Base-by-base conservation (phyloP, 2,329 filamentous ascomycete genomes). In the Chrysoporthe puriensis region DNA sequence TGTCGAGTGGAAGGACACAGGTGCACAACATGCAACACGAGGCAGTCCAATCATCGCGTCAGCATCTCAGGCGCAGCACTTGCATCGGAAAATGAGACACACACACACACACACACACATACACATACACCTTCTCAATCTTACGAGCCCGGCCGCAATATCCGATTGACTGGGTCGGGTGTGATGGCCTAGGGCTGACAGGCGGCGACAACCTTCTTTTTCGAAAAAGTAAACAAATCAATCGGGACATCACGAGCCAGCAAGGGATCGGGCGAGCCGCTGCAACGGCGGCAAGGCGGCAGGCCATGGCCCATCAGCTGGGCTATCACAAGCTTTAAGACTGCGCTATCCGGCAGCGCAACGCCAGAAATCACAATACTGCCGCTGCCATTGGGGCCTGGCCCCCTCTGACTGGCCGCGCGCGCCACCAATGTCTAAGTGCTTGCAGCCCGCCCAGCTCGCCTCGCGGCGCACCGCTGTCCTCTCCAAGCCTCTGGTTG, bases 401-500 rank as follows among this genome's bases (percentile, higher is more conserved):
- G 56, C 26, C 46, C 4, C 26, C 14, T 52, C 14, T 66, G 36
- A 66, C 66, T 66, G 66, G 66, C 61, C 59, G 32, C 56, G 34
- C 21, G 16, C 26, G 50, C 11, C 26, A 32, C 50, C 50, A 57
- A 32, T 48, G 64, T 59, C 54, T 43, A 56, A 63, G 59, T 66
- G 64, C 67, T 9, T 69, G 60, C 60, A 69, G 60, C 8, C 48
- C 18, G 44, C 14, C 26, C 66, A 57, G 67, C 63, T 52, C 34
- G 36, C 40, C 36, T 61, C 60, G 64, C 26, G 60, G 56, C 34
- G 43, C 54, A 40, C 63, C 63, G 43, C 58, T 54, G 58, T 59
- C 58, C 60, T 63, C 42, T 50, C 58, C n/a, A 48, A 34, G 63
- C 66, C 63, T 63, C 63, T 66, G 63, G 67, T 66, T 66, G 63